phyloP scores from a whole-genome alignment of 768 basidiomycete genomes.

The Naematelia aurantialba region DNA sequence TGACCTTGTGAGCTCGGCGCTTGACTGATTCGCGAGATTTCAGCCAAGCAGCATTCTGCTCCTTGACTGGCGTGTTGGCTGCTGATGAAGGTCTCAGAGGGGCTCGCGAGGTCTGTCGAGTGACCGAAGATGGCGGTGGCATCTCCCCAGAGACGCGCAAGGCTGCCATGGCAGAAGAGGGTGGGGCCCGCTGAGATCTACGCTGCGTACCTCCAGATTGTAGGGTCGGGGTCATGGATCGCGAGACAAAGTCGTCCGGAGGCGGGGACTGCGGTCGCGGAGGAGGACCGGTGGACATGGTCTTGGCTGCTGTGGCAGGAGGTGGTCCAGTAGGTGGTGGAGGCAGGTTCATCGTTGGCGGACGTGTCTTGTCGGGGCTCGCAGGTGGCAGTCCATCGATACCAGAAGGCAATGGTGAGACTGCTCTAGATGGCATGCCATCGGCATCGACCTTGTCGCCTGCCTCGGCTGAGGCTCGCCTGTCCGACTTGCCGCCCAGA shows the following conservation, averaged over 20 bases:
- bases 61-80: slow-evolving; percentile 18
- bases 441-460: slow-evolving; percentile 4
- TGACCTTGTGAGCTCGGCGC: slow-evolving; percentile 26
- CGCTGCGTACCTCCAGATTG: slow-evolving; percentile 21
- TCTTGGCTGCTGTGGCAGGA: slow-evolving; percentile 61
- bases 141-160: slow-evolving; percentile 26
- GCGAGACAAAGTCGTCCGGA: slow-evolving; percentile 83
- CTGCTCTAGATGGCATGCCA: slow-evolving; percentile 2
- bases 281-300: slow-evolving; percentile 76
- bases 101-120: slow-evolving; percentile 31
- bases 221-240: slow-evolving; percentile 56
- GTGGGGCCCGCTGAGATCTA: slow-evolving; percentile 20
- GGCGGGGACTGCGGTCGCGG: slow-evolving; percentile 89
- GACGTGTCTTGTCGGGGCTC: slow-evolving; percentile 29
- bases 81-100: slow-evolving; percentile 12
- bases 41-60: slow-evolving; percentile 18
- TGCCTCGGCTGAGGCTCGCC: slow-evolving; percentile 22
- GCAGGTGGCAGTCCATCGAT: slow-evolving; percentile 28
- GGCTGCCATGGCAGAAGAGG: slow-evolving; percentile 30
- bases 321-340: slow-evolving; percentile 50
- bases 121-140: slow-evolving; percentile 26
- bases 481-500: slow-evolving; percentile 8
- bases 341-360: slow-evolving; percentile 48
- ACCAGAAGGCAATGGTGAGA: neutral
- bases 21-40: slow-evolving; percentile 32